These are phyloP conservation scores for Fusarium papillatum DNA, from an alignment of 2,329 filamentous ascomycete species.

Conservation along the genomic window DNA sequence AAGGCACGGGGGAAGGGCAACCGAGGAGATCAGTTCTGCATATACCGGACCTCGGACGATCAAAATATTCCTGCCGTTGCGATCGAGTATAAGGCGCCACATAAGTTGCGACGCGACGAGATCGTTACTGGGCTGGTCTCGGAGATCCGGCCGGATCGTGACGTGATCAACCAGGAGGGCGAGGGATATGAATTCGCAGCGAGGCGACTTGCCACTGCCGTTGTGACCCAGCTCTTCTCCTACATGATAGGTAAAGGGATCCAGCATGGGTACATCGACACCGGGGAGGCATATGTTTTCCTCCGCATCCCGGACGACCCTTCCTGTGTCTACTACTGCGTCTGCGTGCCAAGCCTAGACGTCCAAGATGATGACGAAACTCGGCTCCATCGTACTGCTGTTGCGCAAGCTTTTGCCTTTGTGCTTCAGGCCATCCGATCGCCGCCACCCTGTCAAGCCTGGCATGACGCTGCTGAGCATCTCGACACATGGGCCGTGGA, in stretches of 20 bases:
- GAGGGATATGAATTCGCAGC: slow-evolving; percentile 46
- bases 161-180: slow-evolving; percentile 50
- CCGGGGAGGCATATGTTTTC: background rate
- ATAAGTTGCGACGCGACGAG: background rate
- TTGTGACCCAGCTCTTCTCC: background rate
- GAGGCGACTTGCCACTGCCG: slow-evolving; percentile 1
- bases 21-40: slow-evolving; percentile 15
- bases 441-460: slow-evolving; percentile 31
- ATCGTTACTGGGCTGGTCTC: background rate
- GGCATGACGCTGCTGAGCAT: slow-evolving; percentile 45
- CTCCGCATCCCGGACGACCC: background rate
- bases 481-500: slow-evolving; percentile 52
- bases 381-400: background rate
- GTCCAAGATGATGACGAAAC: background rate
- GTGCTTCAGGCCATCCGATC: background rate
- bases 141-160: slow-evolving; percentile 21
- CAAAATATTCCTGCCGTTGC: background rate
- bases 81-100: background rate
- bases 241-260: background rate
- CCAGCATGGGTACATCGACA: background rate
- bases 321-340: background rate
- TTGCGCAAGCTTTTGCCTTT: background rate
- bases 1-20: slow-evolving; percentile 45
- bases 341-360: background rate
- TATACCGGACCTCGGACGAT: background rate